Evolutionary conservation across 192 early-diverging fungal species (phyloP).

Genomic region (Bifiguratus adelaidae): DNA sequence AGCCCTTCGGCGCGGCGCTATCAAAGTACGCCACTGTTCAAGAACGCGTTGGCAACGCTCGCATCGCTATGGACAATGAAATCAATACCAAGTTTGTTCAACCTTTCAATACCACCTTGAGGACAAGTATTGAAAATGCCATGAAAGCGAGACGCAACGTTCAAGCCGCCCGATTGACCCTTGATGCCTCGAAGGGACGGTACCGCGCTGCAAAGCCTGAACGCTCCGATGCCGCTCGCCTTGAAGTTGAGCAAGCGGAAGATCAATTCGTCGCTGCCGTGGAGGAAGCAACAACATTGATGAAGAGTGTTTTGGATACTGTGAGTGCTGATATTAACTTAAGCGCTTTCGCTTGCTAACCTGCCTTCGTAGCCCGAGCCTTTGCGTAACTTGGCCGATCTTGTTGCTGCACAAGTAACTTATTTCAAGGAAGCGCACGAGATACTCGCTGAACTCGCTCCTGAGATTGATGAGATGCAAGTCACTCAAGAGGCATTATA

Average conservation of each 20-base stretch:
- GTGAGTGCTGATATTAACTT: constrained; percentile 19
- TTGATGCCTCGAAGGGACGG: constrained; percentile 79
- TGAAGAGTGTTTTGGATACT: constrained; percentile 86
- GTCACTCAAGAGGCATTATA: constrained; percentile 90
- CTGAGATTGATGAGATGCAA: constrained; percentile 92
- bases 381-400: constrained; percentile 70
- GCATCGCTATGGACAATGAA: constrained; percentile 62
- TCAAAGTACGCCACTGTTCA: constrained; percentile 77
- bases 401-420: constrained; percentile 76
- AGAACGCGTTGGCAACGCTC: constrained; percentile 75
- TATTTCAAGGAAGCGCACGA: constrained; percentile 81
- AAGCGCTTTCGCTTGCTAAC: background rate
- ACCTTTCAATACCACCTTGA: constrained; percentile 62
- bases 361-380: constrained; percentile 50
- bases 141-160: constrained; percentile 85
- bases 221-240: constrained; percentile 57
- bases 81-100: constrained; percentile 65
- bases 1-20: constrained; percentile 80
- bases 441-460: constrained; percentile 60
- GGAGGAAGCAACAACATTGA: constrained; percentile 90
- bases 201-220: constrained; percentile 66
- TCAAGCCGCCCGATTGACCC: constrained; percentile 61
- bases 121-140: constrained; percentile 65
- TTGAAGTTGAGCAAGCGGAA: constrained; percentile 86
- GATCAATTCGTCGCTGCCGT: constrained; percentile 93